Evolutionary conservation across 2,329 filamentous ascomycete genomes (phyloP).

Genomic region (Alternaria novae-zelandiae): DNA sequence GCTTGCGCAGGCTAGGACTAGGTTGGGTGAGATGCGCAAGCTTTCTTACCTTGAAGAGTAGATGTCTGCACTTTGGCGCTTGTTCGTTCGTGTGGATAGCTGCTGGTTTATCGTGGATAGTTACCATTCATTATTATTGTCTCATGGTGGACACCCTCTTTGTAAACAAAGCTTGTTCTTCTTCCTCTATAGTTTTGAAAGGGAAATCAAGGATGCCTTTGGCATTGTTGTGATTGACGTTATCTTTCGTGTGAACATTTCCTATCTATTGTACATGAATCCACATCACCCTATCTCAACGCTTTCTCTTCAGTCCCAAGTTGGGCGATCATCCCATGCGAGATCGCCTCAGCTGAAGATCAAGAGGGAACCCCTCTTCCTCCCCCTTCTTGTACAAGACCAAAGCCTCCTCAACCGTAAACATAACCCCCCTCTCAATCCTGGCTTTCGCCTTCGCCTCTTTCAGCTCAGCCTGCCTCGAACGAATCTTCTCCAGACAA

Average conservation of each 20-base stretch:
- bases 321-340: not conserved
- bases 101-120: not conserved
- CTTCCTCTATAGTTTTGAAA: not conserved
- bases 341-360: not conserved
- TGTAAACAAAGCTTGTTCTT: not conserved
- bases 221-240: not conserved
- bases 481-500: not conserved
- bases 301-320: not conserved
- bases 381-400: not conserved
- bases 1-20: conserved; percentile 76
- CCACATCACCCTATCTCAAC: not conserved
- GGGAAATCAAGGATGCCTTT: not conserved
- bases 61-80: not conserved
- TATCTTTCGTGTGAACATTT: not conserved
- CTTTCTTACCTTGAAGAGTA: conserved; percentile 73
- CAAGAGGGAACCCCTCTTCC: not conserved
- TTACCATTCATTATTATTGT: not conserved
- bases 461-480: not conserved
- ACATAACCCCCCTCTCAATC: not conserved
- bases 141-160: not conserved
- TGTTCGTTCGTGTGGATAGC: conserved; percentile 1
- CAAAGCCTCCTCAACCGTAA: not conserved
- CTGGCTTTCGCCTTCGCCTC: not conserved
- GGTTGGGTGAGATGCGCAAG: conserved; percentile 97
- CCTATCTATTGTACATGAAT: not conserved